Evolutionary conservation across 2,329 filamentous ascomycete species (phyloP), one percentile per base, ranked within the genome.

Genomic region (Fusarium haematococcum): DNA sequence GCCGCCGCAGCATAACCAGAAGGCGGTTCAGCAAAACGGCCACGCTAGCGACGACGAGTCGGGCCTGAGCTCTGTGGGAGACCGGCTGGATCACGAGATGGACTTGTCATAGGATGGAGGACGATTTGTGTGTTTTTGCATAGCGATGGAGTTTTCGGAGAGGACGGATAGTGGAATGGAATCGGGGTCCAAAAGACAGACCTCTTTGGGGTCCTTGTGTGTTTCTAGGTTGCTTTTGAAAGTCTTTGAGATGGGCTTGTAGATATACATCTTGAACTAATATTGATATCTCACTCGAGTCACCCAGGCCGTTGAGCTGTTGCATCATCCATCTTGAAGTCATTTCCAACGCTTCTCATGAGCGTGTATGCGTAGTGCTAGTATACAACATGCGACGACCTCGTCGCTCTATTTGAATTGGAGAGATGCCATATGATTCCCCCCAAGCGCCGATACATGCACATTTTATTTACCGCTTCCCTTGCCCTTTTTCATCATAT

Each of bases 41-140:
- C 71, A 75, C 59, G 33, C 71, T 6, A 78, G 70, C 39, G 77
- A 79, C 86, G 35, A 84, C 84, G 20, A 91, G 70, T 91, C 89
- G 4, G 88, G 88, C 1, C 82, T 91, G 10, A 91, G 89, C 72
- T 91, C 89, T 5, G 83, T 91, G 3, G 87, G 86, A 4, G 88
- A 89, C 69, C 79, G 82, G 57, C 78, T 84, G 37, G 84, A 85
- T 59, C 83, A 82, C 39, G 82, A 80, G 41, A 88, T 89, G 86
- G 85, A 88, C 63, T 72, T 87, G 71, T 84, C 81, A 56, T 85
- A 80, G 27, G 61, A n/a, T 25, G 23, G 41, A 37, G 43, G 27
- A 50, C 37, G 58, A 27, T 23, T 64, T 52, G 45, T 48, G 57
- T 65, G 57, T 65, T 65, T 58, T 77, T 77, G 78, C 76, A 79